Evolutionary conservation across 176 grass and related monocot genomes (phyloP), one percentile per base, ranked within the genome.

Genomic region (Tillandsia fasciculata): DNA sequence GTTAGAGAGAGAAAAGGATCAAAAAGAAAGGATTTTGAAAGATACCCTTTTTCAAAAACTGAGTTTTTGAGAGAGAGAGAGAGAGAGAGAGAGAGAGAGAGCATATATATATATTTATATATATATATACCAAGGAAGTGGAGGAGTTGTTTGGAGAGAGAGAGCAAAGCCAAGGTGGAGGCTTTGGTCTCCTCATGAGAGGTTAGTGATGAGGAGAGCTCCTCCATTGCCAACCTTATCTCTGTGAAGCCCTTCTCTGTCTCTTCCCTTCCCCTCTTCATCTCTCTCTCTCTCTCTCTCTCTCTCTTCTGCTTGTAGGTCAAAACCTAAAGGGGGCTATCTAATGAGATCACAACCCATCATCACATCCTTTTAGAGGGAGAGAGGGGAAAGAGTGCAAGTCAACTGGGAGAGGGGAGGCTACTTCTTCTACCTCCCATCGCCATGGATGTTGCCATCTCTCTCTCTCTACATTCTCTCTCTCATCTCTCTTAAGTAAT

Each of bases 61-160:
- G 12, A 51, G n/a, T 68, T 49, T 63, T 10, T 2, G 49, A 14
- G 63, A 63, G n/a, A 47, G 26, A 50, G 42, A 54, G 53, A 48
- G 7, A 13, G 48, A 73, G 11, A 20, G 20, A 20, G 20, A 20
- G 20, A 20, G 48, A 73, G 11, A 20, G 20, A 20, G 20, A 20
- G 20, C 0, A 20, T 20, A 20, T 42, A 64, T 2, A 7, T 42
- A 42, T 42, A 81, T 20, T 0, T 20, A 20, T 42, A 64, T 2
- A 7, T 42, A 42, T 42, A 81, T 80, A 24, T 70, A 96, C 92
- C 92, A 75, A 96, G 83, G 68, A 96, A 72, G 74, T 72, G 86
- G 68, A 96, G 74, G 22, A 96, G 75, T 54, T 89, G 80, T 67
- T 87, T 91, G 80, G 86, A 89, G 83, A 84, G 70, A 53, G 53